Evolutionary conservation across 2,329 filamentous ascomycete genomes (phyloP).

Genomic region (Botrytis hyacinthi): DNA sequence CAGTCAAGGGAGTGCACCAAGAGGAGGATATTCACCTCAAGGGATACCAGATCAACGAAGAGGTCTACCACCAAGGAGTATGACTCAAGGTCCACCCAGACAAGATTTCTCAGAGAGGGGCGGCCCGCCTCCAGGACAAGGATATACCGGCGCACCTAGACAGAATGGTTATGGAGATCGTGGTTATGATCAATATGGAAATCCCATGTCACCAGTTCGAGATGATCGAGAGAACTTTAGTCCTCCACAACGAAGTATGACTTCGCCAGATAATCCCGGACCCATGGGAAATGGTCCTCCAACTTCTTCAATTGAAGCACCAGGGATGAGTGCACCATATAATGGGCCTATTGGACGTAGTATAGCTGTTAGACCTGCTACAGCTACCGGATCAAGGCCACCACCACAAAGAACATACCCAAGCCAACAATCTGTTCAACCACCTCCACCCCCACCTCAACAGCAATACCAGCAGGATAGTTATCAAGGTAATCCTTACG

Average conservation of each 20-base stretch:
- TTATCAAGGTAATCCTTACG: slow-evolving; percentile 25
- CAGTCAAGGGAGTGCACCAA: slow-evolving; percentile 30
- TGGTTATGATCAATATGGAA: slow-evolving; percentile 33
- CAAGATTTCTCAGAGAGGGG: slow-evolving; percentile 17
- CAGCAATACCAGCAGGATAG: slow-evolving; percentile 22
- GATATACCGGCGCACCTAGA: slow-evolving; percentile 23
- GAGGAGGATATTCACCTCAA: slow-evolving; percentile 31
- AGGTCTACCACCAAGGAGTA: slow-evolving; percentile 26
- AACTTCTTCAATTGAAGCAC: slow-evolving; percentile 31
- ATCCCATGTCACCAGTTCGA: slow-evolving; percentile 28
- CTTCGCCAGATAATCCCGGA: slow-evolving; percentile 53
- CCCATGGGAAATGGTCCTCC: slow-evolving; percentile 38
- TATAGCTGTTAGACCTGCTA: slow-evolving; percentile 54
- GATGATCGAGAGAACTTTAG: slow-evolving; percentile 45
- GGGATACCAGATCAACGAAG: slow-evolving; percentile 30
- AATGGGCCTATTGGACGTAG: slow-evolving; percentile 47
- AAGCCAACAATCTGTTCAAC: slow-evolving; percentile 39
- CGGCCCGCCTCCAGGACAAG: slow-evolving; percentile 20
- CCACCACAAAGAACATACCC: slow-evolving; percentile 54
- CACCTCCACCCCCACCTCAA: slow-evolving; percentile 30
- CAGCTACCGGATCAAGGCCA: slow-evolving; percentile 52
- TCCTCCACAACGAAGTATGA: slow-evolving; percentile 57
- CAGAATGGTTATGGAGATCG: slow-evolving; percentile 34
- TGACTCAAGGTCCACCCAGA: slow-evolving; percentile 24
- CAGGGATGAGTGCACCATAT: slow-evolving; percentile 45